Conservation (phyloP, 2,329 filamentous ascomycete species). For the Venturia oleaginea region DNA sequence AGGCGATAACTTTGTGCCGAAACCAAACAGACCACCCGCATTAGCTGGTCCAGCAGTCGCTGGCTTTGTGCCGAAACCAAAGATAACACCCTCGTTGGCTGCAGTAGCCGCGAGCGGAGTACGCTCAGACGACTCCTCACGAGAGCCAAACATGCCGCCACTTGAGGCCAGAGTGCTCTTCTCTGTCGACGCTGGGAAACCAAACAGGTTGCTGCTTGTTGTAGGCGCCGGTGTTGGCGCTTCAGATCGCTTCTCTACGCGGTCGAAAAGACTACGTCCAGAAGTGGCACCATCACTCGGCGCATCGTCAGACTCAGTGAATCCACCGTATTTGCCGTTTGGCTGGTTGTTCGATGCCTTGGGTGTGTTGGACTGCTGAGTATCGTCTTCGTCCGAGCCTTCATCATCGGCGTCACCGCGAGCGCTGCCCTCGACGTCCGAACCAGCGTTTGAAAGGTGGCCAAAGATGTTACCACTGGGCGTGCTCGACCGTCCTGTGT, state of each 20-base stretch:
- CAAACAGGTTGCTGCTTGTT: background rate
- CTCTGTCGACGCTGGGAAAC: background rate
- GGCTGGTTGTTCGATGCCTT: background rate
- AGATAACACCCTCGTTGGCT: conserved; percentile 20
- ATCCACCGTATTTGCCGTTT: background rate
- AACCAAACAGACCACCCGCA: background rate
- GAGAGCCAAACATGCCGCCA: conserved; percentile 18
- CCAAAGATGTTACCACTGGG: conserved; percentile 11
- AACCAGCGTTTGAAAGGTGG: conserved; percentile 3
- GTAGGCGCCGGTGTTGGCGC: background rate
- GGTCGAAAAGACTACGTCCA: conserved; percentile 9
- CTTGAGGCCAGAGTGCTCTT: conserved; percentile 8
- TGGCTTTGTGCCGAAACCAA: conserved; percentile 18
- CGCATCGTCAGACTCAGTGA: conserved; percentile 2
- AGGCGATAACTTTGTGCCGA: conserved; percentile 15
- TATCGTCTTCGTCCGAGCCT: conserved; percentile 20
- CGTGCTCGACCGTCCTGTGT: background rate
- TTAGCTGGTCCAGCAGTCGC: conserved; percentile 18
- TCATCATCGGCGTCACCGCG: conserved; percentile 23
- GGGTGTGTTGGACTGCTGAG: background rate
- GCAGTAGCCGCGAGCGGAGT: conserved; percentile 8
- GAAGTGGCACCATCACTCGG: background rate
- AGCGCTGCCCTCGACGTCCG: conserved; percentile 14
- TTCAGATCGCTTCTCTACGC: background rate
- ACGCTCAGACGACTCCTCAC: conserved; percentile 15